A percentile compares a stretch with the other conserved stretches of the same genome.
These are phyloP conservation scores for Catharanthus roseus DNA, from an alignment of 257 asterid genomes.

Conservation along the genomic window DNA sequence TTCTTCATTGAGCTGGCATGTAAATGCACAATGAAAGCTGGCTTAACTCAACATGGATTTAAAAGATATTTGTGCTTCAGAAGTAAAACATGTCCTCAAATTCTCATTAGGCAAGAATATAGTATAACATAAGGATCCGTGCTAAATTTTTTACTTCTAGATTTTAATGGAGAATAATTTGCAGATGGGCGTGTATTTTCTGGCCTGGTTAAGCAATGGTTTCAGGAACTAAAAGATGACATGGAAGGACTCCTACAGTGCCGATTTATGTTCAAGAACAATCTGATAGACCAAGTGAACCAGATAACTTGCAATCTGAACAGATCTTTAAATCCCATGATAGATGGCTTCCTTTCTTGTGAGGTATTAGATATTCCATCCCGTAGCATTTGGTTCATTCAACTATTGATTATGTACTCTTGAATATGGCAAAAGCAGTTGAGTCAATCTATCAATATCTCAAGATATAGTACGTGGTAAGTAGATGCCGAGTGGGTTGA, in stretches of 20 bases:
- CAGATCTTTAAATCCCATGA: slow-evolving; percentile 45
- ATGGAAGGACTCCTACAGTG: slow-evolving; percentile 56
- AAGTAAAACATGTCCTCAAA: not conserved
- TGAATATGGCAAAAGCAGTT: not conserved
- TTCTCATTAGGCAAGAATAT: not conserved
- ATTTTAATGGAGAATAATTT: slow-evolving; percentile 24
- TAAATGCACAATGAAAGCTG: not conserved
- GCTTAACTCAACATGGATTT: not conserved
- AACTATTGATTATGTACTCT: not conserved
- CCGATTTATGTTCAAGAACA: slow-evolving; percentile 59
- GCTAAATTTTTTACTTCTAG: slow-evolving; percentile 3
- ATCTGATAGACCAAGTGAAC: slow-evolving; percentile 43
- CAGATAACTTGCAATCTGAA: slow-evolving; percentile 72
- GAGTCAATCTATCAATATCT: not conserved
- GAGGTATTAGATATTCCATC: slow-evolving; percentile 44
- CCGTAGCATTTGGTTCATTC: not conserved
- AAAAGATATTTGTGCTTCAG: not conserved
- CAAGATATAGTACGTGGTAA: not conserved
- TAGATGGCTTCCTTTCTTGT: slow-evolving; percentile 56
- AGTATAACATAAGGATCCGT: not conserved
- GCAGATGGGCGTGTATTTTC: slow-evolving; percentile 60
- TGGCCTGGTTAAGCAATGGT: slow-evolving; percentile 71
- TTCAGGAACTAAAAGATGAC: slow-evolving; percentile 63
- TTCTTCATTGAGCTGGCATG: not conserved
- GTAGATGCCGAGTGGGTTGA: not conserved